Percentiles rank a stretch among this genome's conserved stretches.
These are phyloP conservation scores for Wickerhamomyces bovis DNA, from an alignment of 805 yeast genomes.

Conservation along the genomic window DNA sequence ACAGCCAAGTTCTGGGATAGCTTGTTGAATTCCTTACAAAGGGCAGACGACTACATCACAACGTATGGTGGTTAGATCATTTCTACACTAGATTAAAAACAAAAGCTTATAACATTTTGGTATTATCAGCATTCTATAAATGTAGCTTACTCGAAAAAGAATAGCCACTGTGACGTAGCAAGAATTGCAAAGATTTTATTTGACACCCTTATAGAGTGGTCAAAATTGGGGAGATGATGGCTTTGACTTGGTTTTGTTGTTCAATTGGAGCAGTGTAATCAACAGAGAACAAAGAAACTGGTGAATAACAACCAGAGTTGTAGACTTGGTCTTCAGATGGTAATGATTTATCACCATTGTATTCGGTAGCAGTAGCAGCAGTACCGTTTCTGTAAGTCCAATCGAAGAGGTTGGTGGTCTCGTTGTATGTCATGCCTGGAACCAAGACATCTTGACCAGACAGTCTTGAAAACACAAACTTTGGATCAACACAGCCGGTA, in stretches of 20 bases:
- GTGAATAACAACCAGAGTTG: slow-evolving; percentile 31
- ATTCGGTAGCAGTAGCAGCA: slow-evolving; percentile 20
- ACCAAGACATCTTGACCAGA: slow-evolving; percentile 28
- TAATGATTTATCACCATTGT: slow-evolving; percentile 39
- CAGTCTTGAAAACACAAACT: slow-evolving; percentile 39
- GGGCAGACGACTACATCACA: slow-evolving; percentile 26
- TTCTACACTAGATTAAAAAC: background rate
- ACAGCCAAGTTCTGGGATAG: slow-evolving; percentile 41
- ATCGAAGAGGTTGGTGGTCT: slow-evolving; percentile 28
- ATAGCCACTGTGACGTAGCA: no score
- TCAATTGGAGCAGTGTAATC: slow-evolving; percentile 29
- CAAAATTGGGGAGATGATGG: no score
- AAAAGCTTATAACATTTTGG: background rate
- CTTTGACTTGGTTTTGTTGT: slow-evolving; percentile 12
- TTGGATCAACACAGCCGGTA: slow-evolving; percentile 35
- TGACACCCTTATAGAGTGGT: no score
- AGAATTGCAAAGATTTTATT: no score
- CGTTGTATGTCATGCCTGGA: slow-evolving; percentile 28
- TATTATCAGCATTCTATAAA: no score
- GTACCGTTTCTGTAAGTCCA: slow-evolving; percentile 17
- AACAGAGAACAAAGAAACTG: slow-evolving; percentile 42
- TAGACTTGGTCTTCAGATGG: slow-evolving; percentile 36
- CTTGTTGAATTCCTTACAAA: slow-evolving; percentile 31
- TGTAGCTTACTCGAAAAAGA: no score
- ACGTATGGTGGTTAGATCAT: no score